These are phyloP conservation scores for Saccharomycopsis fodiens DNA, from an alignment of 805 yeast genomes.

Conservation along the genomic window DNA sequence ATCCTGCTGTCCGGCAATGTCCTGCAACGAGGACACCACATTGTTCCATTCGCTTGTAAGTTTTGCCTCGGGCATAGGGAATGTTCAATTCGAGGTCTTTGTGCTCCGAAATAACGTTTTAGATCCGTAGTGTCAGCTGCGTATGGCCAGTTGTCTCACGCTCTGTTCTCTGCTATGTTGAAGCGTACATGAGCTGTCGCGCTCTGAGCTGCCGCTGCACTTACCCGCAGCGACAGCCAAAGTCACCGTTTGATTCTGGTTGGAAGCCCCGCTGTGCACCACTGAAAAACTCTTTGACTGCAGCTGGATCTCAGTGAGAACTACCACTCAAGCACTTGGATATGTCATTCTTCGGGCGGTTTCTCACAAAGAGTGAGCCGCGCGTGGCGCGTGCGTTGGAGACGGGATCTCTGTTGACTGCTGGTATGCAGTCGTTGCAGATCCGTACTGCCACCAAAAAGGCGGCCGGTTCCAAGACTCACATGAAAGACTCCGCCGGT, in stretches of 20 bases:
- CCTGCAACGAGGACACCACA: conserved; percentile 59
- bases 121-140: no score
- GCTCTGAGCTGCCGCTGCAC: no score
- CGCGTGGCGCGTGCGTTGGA: neutral
- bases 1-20: conserved; percentile 49
- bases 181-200: neutral
- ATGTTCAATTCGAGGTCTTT: neutral
- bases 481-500: conserved; percentile 92
- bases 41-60: conserved; percentile 64
- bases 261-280: neutral
- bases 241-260: no score
- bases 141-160: no score
- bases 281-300: neutral
- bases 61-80: conserved; percentile 18
- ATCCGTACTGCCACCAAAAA: conserved; percentile 89
- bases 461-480: conserved; percentile 92
- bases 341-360: neutral
- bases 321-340: no score
- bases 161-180: neutral
- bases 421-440: conserved; percentile 21
- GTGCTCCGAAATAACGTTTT: no score
- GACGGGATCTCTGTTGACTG: neutral
- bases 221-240: no score
- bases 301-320: no score
- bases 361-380: neutral